Evolutionary conservation across 2,329 filamentous ascomycete genomes (phyloP), one percentile per base, ranked within the genome.

Genomic region (Aspergillus sp.): DNA sequence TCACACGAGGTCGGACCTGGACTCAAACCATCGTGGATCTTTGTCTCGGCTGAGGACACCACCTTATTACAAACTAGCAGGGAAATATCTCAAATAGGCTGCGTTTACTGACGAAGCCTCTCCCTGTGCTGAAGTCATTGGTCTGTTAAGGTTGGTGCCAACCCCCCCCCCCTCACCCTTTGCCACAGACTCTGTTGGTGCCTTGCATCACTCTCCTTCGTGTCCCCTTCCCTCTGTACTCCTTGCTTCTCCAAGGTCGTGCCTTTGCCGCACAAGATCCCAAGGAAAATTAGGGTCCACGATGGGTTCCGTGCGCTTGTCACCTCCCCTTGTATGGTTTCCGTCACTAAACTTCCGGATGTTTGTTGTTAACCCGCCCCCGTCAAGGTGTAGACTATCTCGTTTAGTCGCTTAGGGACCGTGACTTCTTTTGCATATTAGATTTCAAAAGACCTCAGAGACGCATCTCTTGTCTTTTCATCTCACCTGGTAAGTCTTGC

Each of bases 191-290:
- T 64, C 59, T 47, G 43, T 19, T 63, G 61, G 71, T 75, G 72
- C 73, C 73, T 75, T 75, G 73, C 73, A 74, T 75, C 64, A 61
- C 63, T 66, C 64, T 67, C 69, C 56, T 73, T 71, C 65, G 45
- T 61, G 62, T 60, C 58, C 62, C 60, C 65, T 65, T 68, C 60
- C 56, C 62, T 66, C 67, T 60, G 51, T 39, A 43, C 71, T 71
- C 73, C 73, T 75, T 75, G 72, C 73, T 70, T 69, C 49, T 50
- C 55, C 61, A 52, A 70, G 61, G 65, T 72, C 67, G 68, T 73
- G 66, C 66, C 60, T 63, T 63, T 63, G 62, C 62, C 63, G 62
- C 63, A 63, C 64, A 67, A 63, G 62, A 58, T 57, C 63, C 63
- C 65, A 65, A 71, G 64, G 69, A 68, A 67, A 67, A 66, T 72